Conservation (phyloP, 768 basidiomycete species). For the Russula compacta region DNA sequence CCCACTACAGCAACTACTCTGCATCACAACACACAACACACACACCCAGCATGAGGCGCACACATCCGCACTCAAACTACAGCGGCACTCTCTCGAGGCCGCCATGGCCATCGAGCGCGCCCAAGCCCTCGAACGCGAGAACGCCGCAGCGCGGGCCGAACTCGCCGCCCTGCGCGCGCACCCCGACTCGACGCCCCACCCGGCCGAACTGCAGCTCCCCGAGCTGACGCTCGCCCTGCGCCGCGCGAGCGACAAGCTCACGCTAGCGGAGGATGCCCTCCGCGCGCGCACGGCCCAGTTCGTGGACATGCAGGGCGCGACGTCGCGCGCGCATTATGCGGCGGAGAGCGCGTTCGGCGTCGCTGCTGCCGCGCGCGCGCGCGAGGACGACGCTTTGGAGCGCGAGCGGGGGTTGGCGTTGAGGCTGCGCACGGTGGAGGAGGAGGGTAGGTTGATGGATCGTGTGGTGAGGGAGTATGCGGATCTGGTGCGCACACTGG, state of each 20-base stretch:
- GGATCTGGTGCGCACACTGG: slow-evolving; percentile 57
- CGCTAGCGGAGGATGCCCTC: slow-evolving; percentile 48
- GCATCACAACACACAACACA: background rate
- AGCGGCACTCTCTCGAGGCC: slow-evolving; percentile 48
- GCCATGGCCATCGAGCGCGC: slow-evolving; percentile 40
- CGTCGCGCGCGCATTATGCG: slow-evolving; percentile 33
- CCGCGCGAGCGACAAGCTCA: slow-evolving; percentile 58
- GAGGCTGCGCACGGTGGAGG: slow-evolving; percentile 40
- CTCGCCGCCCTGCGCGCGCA: slow-evolving; percentile 44
- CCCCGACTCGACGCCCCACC: slow-evolving; percentile 36
- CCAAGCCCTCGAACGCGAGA: slow-evolving; percentile 48
- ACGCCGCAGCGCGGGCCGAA: slow-evolving; percentile 47
- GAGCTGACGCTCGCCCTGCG: slow-evolving; percentile 63
- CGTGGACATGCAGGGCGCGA: slow-evolving; percentile 34
- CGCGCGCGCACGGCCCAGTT: slow-evolving; percentile 42
- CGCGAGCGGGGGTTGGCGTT: slow-evolving; percentile 43
- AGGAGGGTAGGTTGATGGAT: slow-evolving; percentile 55
- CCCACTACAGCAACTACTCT: background rate
- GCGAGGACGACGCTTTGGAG: slow-evolving; percentile 43
- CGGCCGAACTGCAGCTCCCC: slow-evolving; percentile 32
- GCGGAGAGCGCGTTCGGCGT: slow-evolving; percentile 48
- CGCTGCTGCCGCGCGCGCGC: slow-evolving; percentile 41
- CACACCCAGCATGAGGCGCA: slow-evolving; percentile 58
- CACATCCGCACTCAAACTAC: slow-evolving; percentile 54
- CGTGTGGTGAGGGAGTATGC: slow-evolving; percentile 66